Conservation (phyloP, 805 yeast species). For the Isabelozyma pseudorhagii region DNA sequence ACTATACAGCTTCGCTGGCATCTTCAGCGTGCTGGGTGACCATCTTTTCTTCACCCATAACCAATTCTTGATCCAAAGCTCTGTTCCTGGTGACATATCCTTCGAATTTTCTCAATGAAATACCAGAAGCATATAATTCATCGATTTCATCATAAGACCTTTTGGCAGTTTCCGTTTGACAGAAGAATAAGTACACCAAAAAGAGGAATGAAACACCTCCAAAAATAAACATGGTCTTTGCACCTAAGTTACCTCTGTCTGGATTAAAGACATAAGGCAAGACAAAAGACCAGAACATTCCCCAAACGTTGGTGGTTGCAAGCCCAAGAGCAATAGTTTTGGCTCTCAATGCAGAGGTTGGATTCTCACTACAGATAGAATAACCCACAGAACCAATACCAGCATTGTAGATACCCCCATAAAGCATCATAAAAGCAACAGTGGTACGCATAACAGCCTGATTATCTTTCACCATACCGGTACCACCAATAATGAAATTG, state of each 20-base stretch:
- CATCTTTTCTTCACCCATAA: background rate
- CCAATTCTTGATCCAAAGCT: background rate
- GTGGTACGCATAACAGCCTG: conserved; percentile 1
- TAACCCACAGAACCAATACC: conserved; percentile 6
- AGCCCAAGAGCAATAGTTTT: conserved; percentile 13
- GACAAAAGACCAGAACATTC: conserved; percentile 12
- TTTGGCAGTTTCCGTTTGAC: conserved; percentile 8
- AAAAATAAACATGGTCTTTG: background rate
- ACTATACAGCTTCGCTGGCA: background rate
- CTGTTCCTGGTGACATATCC: background rate
- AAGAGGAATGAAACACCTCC: conserved; percentile 5
- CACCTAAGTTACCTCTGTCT: conserved; percentile 2
- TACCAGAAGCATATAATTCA: conserved; percentile 7
- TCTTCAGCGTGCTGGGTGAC: background rate
- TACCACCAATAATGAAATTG: conserved; percentile 6
- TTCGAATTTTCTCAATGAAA: conserved; percentile 31
- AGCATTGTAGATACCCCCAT: conserved; percentile 4
- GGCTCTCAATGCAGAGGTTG: conserved; percentile 10
- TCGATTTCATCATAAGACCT: conserved; percentile 13
- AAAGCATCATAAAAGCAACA: conserved; percentile 6
- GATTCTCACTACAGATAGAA: conserved; percentile 9
- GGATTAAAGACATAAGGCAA: conserved; percentile 18
- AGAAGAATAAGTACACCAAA: conserved; percentile 5
- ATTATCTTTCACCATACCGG: background rate
- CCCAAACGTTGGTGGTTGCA: conserved; percentile 3